Conservation (phyloP, 805 yeast species). For the Diddensiella transvaalensis region DNA sequence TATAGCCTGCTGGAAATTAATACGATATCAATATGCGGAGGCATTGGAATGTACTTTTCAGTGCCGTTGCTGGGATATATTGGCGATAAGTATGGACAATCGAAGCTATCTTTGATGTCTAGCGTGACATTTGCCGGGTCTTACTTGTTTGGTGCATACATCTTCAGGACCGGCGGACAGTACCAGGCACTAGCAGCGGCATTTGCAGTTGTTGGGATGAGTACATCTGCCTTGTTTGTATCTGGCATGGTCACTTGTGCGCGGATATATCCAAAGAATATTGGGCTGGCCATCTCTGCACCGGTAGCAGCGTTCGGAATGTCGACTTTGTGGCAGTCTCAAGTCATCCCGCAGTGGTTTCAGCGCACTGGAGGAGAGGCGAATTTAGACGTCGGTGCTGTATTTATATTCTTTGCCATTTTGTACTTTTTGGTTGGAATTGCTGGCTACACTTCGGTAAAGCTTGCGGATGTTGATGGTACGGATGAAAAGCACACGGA, state of each 20-base stretch:
- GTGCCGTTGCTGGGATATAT: slow-evolving; percentile 78
- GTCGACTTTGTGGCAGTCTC: slow-evolving; percentile 73
- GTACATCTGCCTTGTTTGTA: slow-evolving; percentile 38
- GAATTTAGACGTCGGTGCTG: slow-evolving; percentile 17
- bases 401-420: slow-evolving; percentile 24
- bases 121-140: slow-evolving; percentile 63
- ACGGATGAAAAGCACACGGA: slow-evolving; percentile 21
- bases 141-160: slow-evolving; percentile 49
- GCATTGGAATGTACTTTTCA: slow-evolving; percentile 79
- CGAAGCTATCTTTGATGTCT: slow-evolving; percentile 59
- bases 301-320: slow-evolving; percentile 89
- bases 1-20: slow-evolving; percentile 68
- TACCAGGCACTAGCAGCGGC: slow-evolving; percentile 18
- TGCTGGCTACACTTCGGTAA: slow-evolving; percentile 26
- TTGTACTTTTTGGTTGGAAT: slow-evolving; percentile 26
- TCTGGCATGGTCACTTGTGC: slow-evolving; percentile 64
- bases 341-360: slow-evolving; percentile 41
- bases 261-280: slow-evolving; percentile 69
- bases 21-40: slow-evolving; percentile 66
- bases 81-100: slow-evolving; percentile 85
- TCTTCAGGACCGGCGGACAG: slow-evolving; percentile 27
- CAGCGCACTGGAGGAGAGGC: slow-evolving; percentile 25
- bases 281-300: slow-evolving; percentile 77
- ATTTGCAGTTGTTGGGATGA: slow-evolving; percentile 37
- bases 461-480: slow-evolving; percentile 33